Base-by-base conservation (phyloP, 2,329 filamentous ascomycete genomes). In the Fusarium avenaceum region DNA sequence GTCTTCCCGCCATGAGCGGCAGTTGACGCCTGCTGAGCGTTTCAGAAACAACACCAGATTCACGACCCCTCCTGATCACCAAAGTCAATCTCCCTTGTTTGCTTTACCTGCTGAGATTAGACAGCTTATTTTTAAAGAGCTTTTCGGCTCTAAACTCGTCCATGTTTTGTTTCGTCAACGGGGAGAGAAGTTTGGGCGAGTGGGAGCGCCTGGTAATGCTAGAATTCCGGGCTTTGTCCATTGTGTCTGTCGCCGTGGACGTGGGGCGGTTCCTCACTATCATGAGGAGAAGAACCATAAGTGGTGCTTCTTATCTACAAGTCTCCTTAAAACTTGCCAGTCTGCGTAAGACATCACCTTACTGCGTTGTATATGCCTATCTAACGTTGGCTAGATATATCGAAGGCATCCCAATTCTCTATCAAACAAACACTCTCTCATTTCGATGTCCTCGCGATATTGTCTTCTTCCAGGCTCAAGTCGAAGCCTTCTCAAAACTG, bases 301-400 rank as follows among this genome's bases (percentile, higher is more conserved):
- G 35, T 47, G 54, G 49, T 50, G 28, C 13, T 53, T 28, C 15
- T 30, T 65, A 15, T 44, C 54, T 4, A 28, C 24, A 2, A 47
- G 22, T 9, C 42, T 69, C 2, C 32, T 69, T 17, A 48, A 28
- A 3, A 53, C 65, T 4, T 69, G 66, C 13, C 63, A 69, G 14
- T 42, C 20, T 24, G 28, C 46, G 60, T 68, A 42, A 46, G 52
- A 52, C 22, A 9, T 6, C 3, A 33, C 26, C 17, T 15, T 13
- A 7, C 8, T 13, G 13, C 11, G 38, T 15, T 20, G 5, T 6
- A 14, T 7, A 6, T n/a, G 28, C n/a, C 13, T 32, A 11, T 33
- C 39, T 60, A 40, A 67, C n/a, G 11, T 4, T 6, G 6, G 4
- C 13, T 4, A 67, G 63, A 9, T 57, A 44, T 14, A 28, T 47